Base-by-base conservation (phyloP, 257 asterid genomes). In the Ilex aquifolium region DNA sequence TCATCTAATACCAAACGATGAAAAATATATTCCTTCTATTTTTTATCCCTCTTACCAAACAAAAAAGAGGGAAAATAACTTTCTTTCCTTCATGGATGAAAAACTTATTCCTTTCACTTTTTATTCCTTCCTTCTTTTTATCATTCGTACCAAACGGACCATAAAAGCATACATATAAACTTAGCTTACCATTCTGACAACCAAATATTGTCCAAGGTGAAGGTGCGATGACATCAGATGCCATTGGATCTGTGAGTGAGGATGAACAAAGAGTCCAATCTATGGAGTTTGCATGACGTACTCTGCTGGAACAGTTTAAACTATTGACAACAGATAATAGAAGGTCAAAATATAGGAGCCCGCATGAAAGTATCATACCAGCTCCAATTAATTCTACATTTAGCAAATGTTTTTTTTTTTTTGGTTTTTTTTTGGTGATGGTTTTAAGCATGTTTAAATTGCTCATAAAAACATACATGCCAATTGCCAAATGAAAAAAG, bases 201-300 rank as follows among this genome's bases (percentile, higher is more conserved):
- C 99, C 97, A 81, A 92, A 92, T 21, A 90, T 85, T 73, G 79
- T 92, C 99, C 99, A 92, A 54, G 99, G 88, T 16, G 97, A 88
- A 36, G 97, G 95, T 29, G 99, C 99, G 71, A 91, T 70, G 49
- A 88, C 97, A 79, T 91, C 96, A 66, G 95, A 76, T 73, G 92
- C 71, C 79, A 74, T 75, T 64, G 84, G 81, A 78, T 90, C 95
- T 68, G 71, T 70, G 49, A 77, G 80, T 57, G 88, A 80, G 72
- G 95, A 87, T 59, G 94, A 81, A 79, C 77, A 82, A 64, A 71
- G 65, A 67, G 97, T 87, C 97, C 97, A 90, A 79, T 82, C 88
- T 62, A 78, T 73, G 49, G 95, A 78, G 75, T 69, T 72, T 52
- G 86, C 54, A 67, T 72, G 81, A 61, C 49, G 72, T 36, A 73